Conservation (phyloP, 169 alveolate species). For the Cryptosporidium canis region DNA sequence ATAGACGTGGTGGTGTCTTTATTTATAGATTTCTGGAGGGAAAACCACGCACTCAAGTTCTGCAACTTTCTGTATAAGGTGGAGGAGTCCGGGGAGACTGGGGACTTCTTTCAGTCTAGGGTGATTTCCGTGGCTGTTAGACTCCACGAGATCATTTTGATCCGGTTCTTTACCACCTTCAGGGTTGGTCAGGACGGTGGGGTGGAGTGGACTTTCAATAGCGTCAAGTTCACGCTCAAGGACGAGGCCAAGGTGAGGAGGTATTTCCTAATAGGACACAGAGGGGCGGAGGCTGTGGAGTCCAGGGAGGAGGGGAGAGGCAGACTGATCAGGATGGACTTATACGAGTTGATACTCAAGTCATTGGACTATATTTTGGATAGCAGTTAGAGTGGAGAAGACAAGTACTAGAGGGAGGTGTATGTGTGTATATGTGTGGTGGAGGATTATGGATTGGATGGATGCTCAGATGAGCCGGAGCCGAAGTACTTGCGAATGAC, state of each 20-base stretch:
- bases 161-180: background rate
- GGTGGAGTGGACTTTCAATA: constrained; percentile 18
- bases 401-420: background rate
- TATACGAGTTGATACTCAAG: background rate
- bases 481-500: constrained; percentile 9
- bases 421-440: background rate
- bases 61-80: background rate
- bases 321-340: background rate
- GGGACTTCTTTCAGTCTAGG: background rate
- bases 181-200: background rate
- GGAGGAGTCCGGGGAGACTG: background rate
- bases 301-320: background rate
- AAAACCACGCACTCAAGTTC: background rate
- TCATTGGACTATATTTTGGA: constrained; percentile 9
- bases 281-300: background rate
- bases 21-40: constrained; percentile 1
- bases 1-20: background rate
- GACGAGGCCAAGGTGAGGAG: background rate
- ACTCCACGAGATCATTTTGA: background rate
- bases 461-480: background rate
- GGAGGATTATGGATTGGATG: background rate
- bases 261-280: background rate
- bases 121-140: background rate
- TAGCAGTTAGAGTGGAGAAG: background rate
- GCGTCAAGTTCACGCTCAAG: constrained; percentile 6